phyloP scores from a whole-genome alignment of 352 stramenopile species.

The Phytophthora hibernalis region DNA sequence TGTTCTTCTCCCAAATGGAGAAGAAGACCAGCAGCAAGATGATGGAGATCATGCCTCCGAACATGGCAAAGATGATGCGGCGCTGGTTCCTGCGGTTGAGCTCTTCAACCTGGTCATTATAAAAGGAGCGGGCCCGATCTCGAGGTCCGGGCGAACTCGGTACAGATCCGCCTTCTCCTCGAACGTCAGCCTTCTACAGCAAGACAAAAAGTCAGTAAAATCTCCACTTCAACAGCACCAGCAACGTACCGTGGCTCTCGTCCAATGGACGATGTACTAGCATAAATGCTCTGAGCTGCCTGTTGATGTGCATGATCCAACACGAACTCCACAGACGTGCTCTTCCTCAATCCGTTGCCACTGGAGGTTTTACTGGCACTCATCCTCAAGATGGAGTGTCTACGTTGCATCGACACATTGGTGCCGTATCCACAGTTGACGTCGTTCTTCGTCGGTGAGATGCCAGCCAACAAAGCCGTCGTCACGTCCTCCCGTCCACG shows the following conservation, averaged over 20 bases:
- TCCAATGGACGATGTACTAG: constrained; percentile 51
- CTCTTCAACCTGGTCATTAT: constrained; percentile 64
- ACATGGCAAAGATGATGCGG: constrained; percentile 77
- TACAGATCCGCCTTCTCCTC: constrained; percentile 89
- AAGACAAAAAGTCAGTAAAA: constrained; percentile 20
- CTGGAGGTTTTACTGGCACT: constrained; percentile 42
- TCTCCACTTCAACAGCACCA: background rate
- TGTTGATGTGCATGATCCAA: constrained; percentile 54
- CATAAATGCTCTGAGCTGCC: constrained; percentile 38
- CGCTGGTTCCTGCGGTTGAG: constrained; percentile 66
- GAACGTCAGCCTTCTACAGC: constrained; percentile 65
- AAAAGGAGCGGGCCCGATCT: constrained; percentile 71
- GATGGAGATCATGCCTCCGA: constrained; percentile 73
- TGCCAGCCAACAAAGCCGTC: constrained; percentile 30
- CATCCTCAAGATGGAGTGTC: constrained; percentile 75
- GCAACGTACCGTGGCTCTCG: constrained; percentile 55
- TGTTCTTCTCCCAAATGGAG: constrained; percentile 52
- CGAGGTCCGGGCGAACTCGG: constrained; percentile 79
- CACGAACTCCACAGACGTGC: constrained; percentile 75
- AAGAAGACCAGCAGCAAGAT: constrained; percentile 79
- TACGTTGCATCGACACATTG: constrained; percentile 36
- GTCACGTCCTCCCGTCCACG: constrained; percentile 29
- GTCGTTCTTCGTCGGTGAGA: constrained; percentile 14
- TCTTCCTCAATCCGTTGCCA: constrained; percentile 58
- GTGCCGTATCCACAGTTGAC: constrained; percentile 36